Conservation (phyloP, 73 alveolate species). For the Paraurostyla sp. region DNA sequence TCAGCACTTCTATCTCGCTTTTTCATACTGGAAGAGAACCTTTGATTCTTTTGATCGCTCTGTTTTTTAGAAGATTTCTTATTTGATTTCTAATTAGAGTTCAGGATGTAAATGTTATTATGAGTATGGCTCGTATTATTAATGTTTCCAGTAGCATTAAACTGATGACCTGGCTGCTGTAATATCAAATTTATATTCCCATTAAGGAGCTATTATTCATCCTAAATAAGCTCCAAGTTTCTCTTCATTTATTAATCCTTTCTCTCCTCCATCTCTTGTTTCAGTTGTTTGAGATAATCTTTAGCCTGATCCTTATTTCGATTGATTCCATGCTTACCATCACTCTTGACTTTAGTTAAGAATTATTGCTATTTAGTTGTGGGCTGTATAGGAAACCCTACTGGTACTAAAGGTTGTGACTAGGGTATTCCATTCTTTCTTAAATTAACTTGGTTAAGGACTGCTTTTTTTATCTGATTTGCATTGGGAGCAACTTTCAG, state of each 20-base stretch:
- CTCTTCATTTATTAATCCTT: slow-evolving; percentile 27
- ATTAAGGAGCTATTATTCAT: too few relatives aligned
- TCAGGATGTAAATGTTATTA: background rate
- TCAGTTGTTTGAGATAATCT: slow-evolving; percentile 5
- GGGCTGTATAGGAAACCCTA: too few relatives aligned
- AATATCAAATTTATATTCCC: too few relatives aligned
- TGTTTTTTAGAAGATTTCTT: background rate
- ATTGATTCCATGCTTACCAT: background rate
- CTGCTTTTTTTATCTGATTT: slow-evolving; percentile 11
- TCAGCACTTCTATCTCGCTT: slow-evolving; percentile 29
- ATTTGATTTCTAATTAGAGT: background rate
- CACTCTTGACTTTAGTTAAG: slow-evolving; percentile 11
- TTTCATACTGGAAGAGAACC: too few relatives aligned
- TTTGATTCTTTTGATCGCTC: background rate
- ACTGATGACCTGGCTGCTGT: too few relatives aligned
- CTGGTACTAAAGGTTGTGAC: too few relatives aligned
- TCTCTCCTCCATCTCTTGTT: slow-evolving; percentile 24
- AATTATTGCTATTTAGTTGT: background rate
- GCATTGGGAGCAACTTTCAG: slow-evolving; percentile 56
- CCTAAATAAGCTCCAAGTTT: background rate
- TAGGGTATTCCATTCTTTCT: too few relatives aligned
- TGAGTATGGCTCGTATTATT: background rate
- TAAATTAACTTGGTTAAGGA: background rate
- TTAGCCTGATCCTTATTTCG: background rate
- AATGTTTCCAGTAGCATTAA: background rate